Base-by-base conservation (phyloP, 352 stramenopile genomes). In the Phytophthora pinifolia region DNA sequence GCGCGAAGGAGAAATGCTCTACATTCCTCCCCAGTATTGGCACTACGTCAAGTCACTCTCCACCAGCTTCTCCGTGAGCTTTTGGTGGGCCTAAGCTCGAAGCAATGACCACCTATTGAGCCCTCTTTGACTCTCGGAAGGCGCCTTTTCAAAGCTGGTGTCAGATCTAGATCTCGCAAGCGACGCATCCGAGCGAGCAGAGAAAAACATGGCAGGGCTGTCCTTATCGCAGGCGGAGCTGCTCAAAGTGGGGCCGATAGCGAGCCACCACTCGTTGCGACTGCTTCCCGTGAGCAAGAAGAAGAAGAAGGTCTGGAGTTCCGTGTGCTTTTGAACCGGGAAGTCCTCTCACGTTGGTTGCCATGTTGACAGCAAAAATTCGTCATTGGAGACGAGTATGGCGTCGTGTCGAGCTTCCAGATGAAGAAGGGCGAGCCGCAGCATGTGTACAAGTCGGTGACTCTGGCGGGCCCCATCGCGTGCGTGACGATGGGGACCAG, bases 1-100 rank as follows among this genome's bases (percentile, higher is more conserved):
- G 15, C 48, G 55, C 27, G 74, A 78, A 41, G 85, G 86, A 8
- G 70, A 93, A 34, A 95, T 92, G 70, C 70, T 97, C 5, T 97
- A 91, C 64, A 94, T 97, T 51, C 89, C 89, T 39, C 81, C 82
- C 8, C 64, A 71, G n/a, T 88, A 86, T 36, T 97, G 89, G 89
- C 89, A 97, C 51, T 96, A 86, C 54, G 83, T 96, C 31, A 72
- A 70, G 17, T 94, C 83, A n/a, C 70, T 92, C 15, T 79, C 57
- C 20, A 79, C 73, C 32, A 94, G 84, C 51, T 92, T 91, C 51
- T 94, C 84, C 0, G 84, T 92, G 39, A 92, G 80, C 46, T 94
- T 89, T 30, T 94, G 84, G 82, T 94, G 83, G 83, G 52, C 65
- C 15, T 74, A 70, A 70, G 34, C 1, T 7, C 3, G 14, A 32